phyloP scores from a whole-genome alignment of 306 rosid species.

The Urtica urens region DNA sequence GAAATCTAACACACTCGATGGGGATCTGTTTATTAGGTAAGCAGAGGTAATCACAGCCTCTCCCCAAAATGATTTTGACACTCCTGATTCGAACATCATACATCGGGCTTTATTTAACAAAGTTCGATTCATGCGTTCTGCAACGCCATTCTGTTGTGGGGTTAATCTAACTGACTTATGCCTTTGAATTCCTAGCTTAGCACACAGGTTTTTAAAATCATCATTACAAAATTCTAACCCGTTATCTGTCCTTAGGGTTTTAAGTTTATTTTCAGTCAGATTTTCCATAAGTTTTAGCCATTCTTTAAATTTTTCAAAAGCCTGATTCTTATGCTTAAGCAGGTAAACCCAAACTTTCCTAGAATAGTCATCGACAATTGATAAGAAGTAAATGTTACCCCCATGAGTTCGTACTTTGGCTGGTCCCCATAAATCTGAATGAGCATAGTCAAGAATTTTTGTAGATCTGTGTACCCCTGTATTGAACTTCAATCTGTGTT shows the following conservation, averaged over 20 bases:
- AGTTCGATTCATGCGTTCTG: background rate
- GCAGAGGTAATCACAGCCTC: background rate
- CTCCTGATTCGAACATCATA: background rate
- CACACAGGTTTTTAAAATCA: background rate
- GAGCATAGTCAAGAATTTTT: no score
- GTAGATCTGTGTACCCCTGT: no score
- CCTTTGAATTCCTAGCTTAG: background rate
- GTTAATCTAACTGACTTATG: background rate
- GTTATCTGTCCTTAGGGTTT: background rate
- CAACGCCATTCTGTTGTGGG: background rate
- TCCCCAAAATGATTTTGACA: background rate
- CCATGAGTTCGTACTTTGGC: no score
- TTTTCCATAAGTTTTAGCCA: background rate
- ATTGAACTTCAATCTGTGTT: no score
- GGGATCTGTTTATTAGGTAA: no score
- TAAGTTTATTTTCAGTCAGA: background rate
- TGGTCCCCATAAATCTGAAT: no score
- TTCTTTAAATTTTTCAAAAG: background rate
- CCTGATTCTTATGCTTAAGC: background rate
- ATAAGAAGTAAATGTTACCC: no score
- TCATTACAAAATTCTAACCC: background rate
- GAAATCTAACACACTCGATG: background rate
- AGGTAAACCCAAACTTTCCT: no score
- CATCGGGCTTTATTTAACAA: background rate
- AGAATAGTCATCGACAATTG: no score